Conservation (phyloP, 2,329 filamentous ascomycete species). For the Nothophoma quercina region DNA sequence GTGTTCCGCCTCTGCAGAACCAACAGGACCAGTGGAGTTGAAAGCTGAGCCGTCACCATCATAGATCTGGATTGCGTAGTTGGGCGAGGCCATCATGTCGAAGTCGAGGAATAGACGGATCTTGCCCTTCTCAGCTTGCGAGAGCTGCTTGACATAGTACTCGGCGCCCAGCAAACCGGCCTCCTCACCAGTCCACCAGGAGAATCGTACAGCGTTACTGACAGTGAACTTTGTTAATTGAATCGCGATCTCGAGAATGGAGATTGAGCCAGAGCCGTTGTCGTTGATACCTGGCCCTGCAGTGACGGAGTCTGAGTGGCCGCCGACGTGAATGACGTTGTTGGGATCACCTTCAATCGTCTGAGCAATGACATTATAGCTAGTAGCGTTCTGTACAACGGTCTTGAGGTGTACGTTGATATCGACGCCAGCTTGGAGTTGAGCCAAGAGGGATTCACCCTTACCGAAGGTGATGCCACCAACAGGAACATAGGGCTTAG, state of each 20-base stretch:
- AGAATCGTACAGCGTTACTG: slow-evolving; percentile 72
- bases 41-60: slow-evolving; percentile 65
- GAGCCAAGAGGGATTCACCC: slow-evolving; percentile 63
- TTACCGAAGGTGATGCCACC: slow-evolving; percentile 70
- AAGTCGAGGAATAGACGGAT: slow-evolving; percentile 74
- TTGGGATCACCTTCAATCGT: slow-evolving; percentile 65
- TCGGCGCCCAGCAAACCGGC: slow-evolving; percentile 68
- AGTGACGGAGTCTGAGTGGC: slow-evolving; percentile 68
- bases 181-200: slow-evolving; percentile 70
- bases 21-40: slow-evolving; percentile 63
- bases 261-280: slow-evolving; percentile 73
- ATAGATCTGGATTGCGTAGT: slow-evolving; percentile 64
- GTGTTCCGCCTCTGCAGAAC: slow-evolving; percentile 73
- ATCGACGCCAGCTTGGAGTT: slow-evolving; percentile 55
- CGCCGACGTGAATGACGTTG: slow-evolving; percentile 65
- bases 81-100: slow-evolving; percentile 74
- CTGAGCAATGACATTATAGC: slow-evolving; percentile 66
- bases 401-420: slow-evolving; percentile 40
- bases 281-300: slow-evolving; percentile 78
- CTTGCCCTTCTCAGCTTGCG: slow-evolving; percentile 61
- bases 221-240: slow-evolving; percentile 74
- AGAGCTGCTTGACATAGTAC: slow-evolving; percentile 62
- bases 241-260: slow-evolving; percentile 66
- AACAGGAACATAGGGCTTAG: slow-evolving; percentile 67
- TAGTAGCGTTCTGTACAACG: slow-evolving; percentile 33